Conservation (phyloP, 1,284 basidiomycete genomes). For the Fomitopsis pinicola region DNA sequence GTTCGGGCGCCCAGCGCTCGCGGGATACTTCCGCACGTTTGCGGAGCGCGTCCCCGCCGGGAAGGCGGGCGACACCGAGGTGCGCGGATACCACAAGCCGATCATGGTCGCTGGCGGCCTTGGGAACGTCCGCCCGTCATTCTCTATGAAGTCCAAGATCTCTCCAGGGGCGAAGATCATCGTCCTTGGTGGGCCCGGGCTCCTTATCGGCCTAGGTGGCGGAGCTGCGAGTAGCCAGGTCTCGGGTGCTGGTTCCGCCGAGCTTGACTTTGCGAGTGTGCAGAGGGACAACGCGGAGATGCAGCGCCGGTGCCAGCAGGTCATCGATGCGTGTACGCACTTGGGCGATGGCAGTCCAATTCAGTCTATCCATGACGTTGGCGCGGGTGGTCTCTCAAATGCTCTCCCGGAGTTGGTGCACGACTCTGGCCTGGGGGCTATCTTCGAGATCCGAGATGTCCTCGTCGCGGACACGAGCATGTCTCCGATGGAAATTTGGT, state of each 20-base stretch:
- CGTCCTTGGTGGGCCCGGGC: conserved; percentile 95
- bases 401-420: conserved; percentile 97
- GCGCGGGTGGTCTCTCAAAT: conserved; percentile 95
- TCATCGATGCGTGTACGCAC: conserved; percentile 88
- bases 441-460: conserved; percentile 94
- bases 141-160: conserved; percentile 76
- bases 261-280: conserved; percentile 96
- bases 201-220: conserved; percentile 96
- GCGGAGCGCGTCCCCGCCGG: conserved; percentile 61
- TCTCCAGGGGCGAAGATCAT: conserved; percentile 81
- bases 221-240: conserved; percentile 94
- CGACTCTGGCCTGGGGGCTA: conserved; percentile 87
- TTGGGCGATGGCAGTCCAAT: conserved; percentile 76
- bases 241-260: conserved; percentile 83
- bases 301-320: conserved; percentile 95
- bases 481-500: conserved; percentile 99
- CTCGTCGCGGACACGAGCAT: conserved; percentile 89
- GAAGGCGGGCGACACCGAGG: conserved; percentile 45
- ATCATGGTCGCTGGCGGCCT: conserved; percentile 99
- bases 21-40: conserved; percentile 90
- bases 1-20: conserved; percentile 87
- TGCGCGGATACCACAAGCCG: conserved; percentile 98
- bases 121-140: conserved; percentile 85
- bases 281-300: conserved; percentile 99
- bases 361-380: conserved; percentile 97